phyloP scores from a whole-genome alignment of 768 basidiomycete species.

The Tulasnella sp. region DNA sequence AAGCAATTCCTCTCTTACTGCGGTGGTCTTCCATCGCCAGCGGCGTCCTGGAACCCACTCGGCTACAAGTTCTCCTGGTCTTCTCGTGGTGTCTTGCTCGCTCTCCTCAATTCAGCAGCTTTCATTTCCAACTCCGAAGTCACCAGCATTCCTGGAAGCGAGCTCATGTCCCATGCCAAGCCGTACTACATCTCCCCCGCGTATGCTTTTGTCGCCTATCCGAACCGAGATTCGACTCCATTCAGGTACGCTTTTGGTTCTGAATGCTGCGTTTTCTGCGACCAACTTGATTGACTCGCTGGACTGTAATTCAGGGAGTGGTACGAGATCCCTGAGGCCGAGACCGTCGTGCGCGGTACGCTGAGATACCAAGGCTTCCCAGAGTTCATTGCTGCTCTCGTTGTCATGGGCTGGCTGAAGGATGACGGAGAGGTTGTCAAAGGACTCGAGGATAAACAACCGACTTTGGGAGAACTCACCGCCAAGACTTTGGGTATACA shows the following conservation, averaged over 20 bases:
- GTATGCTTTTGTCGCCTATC: conserved; percentile 95
- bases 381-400: conserved; percentile 85
- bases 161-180: conserved; percentile 88
- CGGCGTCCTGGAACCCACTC: conserved; percentile 89
- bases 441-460: conserved; percentile 65
- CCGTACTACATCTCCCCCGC: conserved; percentile 96
- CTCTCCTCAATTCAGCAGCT: conserved; percentile 86
- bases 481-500: conserved; percentile 72
- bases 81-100: conserved; percentile 91
- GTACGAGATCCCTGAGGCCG: conserved; percentile 91
- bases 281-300: background rate
- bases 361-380: conserved; percentile 97
- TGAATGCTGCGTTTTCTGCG: background rate
- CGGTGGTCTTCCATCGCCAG: conserved; percentile 92
- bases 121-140: conserved; percentile 70
- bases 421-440: conserved; percentile 60
- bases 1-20: conserved; percentile 94
- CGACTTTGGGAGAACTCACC: conserved; percentile 85
- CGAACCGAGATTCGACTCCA: conserved; percentile 90
- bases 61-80: conserved; percentile 99
- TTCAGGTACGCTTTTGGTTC: conserved; percentile 56
- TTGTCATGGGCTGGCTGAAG: conserved; percentile 85
- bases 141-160: conserved; percentile 69
- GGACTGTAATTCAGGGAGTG: conserved; percentile 53
- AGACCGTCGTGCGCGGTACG: conserved; percentile 91